These are phyloP conservation scores for Gnomoniopsis sp. DNA, from an alignment of 2,329 filamentous ascomycete species.

Conservation along the genomic window DNA sequence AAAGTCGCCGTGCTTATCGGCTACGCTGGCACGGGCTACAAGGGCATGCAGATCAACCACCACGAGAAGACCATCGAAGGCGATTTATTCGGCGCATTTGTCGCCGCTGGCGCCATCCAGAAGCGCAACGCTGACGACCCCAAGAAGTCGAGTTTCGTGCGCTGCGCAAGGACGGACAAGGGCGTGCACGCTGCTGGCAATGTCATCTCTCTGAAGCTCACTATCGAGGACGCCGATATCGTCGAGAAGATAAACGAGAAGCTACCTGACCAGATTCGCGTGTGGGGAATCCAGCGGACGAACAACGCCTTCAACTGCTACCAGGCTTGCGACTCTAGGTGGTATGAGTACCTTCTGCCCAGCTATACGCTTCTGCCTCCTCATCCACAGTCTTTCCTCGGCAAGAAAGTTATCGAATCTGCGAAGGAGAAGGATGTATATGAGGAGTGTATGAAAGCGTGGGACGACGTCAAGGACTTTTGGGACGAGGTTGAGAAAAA, in stretches of 20 bases:
- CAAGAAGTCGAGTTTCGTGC: slow-evolving; percentile 90
- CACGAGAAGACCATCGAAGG: slow-evolving; percentile 92
- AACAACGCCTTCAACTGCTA: slow-evolving; percentile 94
- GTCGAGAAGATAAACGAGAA: slow-evolving; percentile 87
- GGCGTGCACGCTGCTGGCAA: slow-evolving; percentile 96
- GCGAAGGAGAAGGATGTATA: slow-evolving; percentile 71
- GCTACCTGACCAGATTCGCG: slow-evolving; percentile 81
- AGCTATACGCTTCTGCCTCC: slow-evolving; percentile 90
- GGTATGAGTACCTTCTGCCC: slow-evolving; percentile 96
- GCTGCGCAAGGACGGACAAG: slow-evolving; percentile 95
- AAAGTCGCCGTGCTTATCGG: slow-evolving; percentile 96
- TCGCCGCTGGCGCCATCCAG: slow-evolving; percentile 87
- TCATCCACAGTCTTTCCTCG: slow-evolving; percentile 82
- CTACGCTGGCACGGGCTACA: slow-evolving; percentile 94
- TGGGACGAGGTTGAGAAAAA: slow-evolving; percentile 82
- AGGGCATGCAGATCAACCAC: slow-evolving; percentile 88
- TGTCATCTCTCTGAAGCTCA: slow-evolving; percentile 90
- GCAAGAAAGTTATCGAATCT: slow-evolving; percentile 74
- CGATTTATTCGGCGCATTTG: slow-evolving; percentile 88
- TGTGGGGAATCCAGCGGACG: slow-evolving; percentile 91
- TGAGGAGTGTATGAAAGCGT: slow-evolving; percentile 63
- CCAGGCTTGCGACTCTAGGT: slow-evolving; percentile 88
- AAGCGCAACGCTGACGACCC: slow-evolving; percentile 97
- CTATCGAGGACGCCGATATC: slow-evolving; percentile 85
- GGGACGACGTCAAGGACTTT: slow-evolving; percentile 75